These are phyloP conservation scores for Rutstroemia sydowiana DNA, from an alignment of 2,329 filamentous ascomycete species.

Conservation along the genomic window DNA sequence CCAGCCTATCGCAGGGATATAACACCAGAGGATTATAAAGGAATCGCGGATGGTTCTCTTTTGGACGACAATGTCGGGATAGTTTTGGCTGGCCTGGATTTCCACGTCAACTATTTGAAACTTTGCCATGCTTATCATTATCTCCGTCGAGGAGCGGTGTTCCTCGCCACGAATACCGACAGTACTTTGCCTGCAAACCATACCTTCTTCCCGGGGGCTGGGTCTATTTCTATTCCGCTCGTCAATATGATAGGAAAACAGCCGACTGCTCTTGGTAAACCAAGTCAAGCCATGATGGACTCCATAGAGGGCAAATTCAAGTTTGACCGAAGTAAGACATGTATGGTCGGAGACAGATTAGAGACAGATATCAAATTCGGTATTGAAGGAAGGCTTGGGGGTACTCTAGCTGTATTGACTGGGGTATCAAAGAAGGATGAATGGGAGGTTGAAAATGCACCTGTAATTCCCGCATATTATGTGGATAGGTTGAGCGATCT, in stretches of 20 bases:
- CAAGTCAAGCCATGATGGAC: constrained; percentile 99
- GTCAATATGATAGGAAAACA: constrained; percentile 62
- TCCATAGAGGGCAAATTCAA: constrained; percentile 93
- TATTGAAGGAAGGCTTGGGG: constrained; percentile 80
- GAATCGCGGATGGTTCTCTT: constrained; percentile 64
- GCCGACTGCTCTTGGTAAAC: constrained; percentile 81
- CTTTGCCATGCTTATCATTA: constrained; percentile 80
- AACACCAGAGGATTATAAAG: constrained; percentile 69
- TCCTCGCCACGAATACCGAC: constrained; percentile 90
- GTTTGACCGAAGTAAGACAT: constrained; percentile 75
- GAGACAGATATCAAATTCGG: constrained; percentile 97
- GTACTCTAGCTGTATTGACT: constrained; percentile 84
- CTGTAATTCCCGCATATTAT: constrained; percentile 72
- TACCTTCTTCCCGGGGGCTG: constrained; percentile 85
- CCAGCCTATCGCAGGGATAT: constrained; percentile 70
- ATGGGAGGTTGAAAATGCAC: constrained; percentile 61
- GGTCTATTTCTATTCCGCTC: constrained; percentile 71
- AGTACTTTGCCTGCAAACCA: constrained; percentile 78
- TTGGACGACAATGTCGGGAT: constrained; percentile 85
- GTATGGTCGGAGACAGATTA: constrained; percentile 91
- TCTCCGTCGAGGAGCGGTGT: constrained; percentile 70
- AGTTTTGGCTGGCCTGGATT: constrained; percentile 86
- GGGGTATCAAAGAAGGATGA: constrained; percentile 83
- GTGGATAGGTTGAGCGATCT: constrained; percentile 80
- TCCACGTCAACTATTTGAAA: constrained; percentile 94